Conservation (phyloP, 257 asterid genomes). For the Lavandula angustifolia region DNA sequence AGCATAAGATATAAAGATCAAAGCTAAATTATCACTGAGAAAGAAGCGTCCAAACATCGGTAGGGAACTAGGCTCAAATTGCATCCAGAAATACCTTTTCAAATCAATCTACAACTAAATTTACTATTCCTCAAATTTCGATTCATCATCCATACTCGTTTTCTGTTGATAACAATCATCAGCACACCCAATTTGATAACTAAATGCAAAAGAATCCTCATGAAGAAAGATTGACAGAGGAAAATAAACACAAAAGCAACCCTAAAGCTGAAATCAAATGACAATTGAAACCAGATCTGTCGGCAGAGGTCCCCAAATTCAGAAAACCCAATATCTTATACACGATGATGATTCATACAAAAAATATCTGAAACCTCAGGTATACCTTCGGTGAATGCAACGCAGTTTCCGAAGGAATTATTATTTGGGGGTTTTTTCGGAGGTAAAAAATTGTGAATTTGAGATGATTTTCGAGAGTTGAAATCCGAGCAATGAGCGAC, state of each 20-base stretch:
- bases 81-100: neutral
- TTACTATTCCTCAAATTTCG: neutral
- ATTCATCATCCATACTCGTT: neutral
- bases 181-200: neutral
- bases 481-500: conserved; percentile 20
- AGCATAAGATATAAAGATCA: neutral
- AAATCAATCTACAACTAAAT: conserved; percentile 9
- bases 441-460: conserved; percentile 18
- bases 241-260: neutral
- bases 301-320: conserved; percentile 11
- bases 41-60: neutral
- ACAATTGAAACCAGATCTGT: conserved; percentile 29
- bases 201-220: neutral
- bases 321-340: conserved; percentile 21
- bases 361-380: neutral
- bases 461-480: conserved; percentile 17
- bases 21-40: neutral
- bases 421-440: conserved; percentile 19
- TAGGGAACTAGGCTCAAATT: neutral
- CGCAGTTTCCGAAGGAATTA: conserved; percentile 9
- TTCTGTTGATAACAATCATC: neutral
- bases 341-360: neutral
- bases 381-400: conserved; percentile 25
- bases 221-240: neutral
- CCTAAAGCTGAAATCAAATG: conserved; percentile 5